Conservation (phyloP, 2,329 filamentous ascomycete species). For the Gremmenia infestans region DNA sequence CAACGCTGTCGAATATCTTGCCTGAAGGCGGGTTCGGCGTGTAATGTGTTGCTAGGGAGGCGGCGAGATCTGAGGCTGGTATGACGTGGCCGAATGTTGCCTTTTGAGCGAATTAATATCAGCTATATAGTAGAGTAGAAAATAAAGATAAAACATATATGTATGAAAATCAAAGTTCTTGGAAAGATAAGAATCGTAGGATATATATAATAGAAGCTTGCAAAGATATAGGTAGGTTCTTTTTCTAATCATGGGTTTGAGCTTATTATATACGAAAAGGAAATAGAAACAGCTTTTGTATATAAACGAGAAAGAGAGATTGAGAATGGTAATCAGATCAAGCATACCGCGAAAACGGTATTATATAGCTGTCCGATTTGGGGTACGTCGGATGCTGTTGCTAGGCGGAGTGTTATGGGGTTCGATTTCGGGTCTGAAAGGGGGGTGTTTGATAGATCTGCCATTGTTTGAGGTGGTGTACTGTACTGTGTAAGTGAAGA, state of each 20-base stretch:
- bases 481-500: background rate
- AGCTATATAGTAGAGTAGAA: too few relatives aligned
- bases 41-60: constrained; percentile 38
- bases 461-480: background rate
- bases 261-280: too few relatives aligned
- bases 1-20: constrained; percentile 23
- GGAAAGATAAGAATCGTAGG: too few relatives aligned
- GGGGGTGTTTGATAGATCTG: background rate
- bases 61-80: constrained; percentile 32
- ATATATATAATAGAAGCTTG: too few relatives aligned
- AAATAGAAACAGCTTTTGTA: too few relatives aligned
- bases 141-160: too few relatives aligned
- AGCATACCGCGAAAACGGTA: constrained; percentile 30
- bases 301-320: too few relatives aligned
- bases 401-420: constrained; percentile 25
- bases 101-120: background rate
- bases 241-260: too few relatives aligned
- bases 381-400: constrained; percentile 25
- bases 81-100: constrained; percentile 40
- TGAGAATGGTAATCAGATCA: too few relatives aligned
- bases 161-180: too few relatives aligned
- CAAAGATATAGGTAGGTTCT: too few relatives aligned
- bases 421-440: background rate
- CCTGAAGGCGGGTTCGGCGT: constrained; percentile 12
- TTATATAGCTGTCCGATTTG: constrained; percentile 34